These are phyloP conservation scores for Exophiala xenobiotica DNA, from an alignment of 2,329 filamentous ascomycete species.

Conservation along the genomic window DNA sequence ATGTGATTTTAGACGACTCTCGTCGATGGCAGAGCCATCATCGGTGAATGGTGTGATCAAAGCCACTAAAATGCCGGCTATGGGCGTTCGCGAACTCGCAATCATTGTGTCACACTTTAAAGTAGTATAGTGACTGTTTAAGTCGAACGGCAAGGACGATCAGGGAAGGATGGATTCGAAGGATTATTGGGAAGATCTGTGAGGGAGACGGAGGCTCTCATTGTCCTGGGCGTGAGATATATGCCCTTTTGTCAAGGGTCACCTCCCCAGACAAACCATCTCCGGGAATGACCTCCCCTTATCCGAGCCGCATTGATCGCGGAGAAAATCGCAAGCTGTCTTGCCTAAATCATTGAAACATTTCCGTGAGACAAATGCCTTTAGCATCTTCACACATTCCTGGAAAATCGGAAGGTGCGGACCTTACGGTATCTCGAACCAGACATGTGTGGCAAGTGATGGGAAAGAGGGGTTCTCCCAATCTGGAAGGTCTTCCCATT, in stretches of 20 bases:
- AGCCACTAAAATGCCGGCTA: conserved; percentile 48
- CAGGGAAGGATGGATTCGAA: neutral
- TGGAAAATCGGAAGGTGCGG: neutral
- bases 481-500: neutral
- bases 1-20: conserved; percentile 42
- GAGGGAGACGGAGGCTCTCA: no score
- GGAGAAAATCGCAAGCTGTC: neutral
- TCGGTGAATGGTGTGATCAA: conserved; percentile 50
- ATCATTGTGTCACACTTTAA: neutral
- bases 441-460: neutral
- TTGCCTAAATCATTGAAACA: neutral
- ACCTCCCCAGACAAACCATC: neutral
- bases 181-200: neutral
- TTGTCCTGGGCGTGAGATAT: neutral
- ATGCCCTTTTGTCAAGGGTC: neutral
- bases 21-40: conserved; percentile 45
- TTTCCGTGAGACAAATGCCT: neutral
- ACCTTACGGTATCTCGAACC: neutral
- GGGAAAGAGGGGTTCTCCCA: neutral
- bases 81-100: conserved; percentile 2
- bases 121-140: conserved; percentile 23
- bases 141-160: neutral
- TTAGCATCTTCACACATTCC: neutral
- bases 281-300: neutral
- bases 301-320: neutral